Conservation (phyloP, 2,329 filamentous ascomycete genomes). For the Microsporum ferrugineum region DNA sequence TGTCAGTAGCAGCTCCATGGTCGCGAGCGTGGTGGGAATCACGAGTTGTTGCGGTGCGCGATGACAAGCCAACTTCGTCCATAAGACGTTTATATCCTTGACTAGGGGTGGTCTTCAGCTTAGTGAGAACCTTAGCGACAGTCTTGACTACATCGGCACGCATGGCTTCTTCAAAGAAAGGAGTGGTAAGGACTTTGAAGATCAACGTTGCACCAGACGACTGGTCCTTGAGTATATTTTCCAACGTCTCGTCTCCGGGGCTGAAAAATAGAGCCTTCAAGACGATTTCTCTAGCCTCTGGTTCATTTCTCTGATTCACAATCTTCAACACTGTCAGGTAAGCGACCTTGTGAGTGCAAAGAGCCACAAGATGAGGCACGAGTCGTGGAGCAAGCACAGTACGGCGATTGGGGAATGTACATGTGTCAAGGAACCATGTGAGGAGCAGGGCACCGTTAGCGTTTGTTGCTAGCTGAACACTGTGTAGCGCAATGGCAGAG, state of each 20-base stretch:
- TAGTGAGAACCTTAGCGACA: conserved; percentile 75
- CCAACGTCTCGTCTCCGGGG: conserved; percentile 70
- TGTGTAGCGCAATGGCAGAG: conserved; percentile 88
- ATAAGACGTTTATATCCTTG: conserved; percentile 98
- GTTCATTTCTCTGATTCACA: conserved; percentile 92
- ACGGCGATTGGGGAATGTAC: conserved; percentile 83
- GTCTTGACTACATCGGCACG: conserved; percentile 81
- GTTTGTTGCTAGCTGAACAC: conserved; percentile 90
- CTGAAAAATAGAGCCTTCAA: conserved; percentile 89
- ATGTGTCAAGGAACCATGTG: conserved; percentile 97
- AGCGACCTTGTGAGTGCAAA: conserved; percentile 97
- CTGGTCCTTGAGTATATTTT: conserved; percentile 83
- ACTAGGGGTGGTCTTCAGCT: conserved; percentile 82
- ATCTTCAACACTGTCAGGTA: conserved; percentile 96
- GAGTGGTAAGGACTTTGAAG: conserved; percentile 95
- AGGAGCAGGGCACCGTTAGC: conserved; percentile 86
- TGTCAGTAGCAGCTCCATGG: conserved; percentile 21
- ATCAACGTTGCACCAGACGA: conserved; percentile 89
- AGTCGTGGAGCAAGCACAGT: conserved; percentile 85
- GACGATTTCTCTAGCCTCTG: conserved; percentile 81
- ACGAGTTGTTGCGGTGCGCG: conserved; percentile 26
- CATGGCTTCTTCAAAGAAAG: conserved; percentile 90
- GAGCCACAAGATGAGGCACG: conserved; percentile 81
- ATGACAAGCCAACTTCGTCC: conserved; percentile 90
- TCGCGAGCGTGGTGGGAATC: conserved; percentile 31